Base-by-base conservation (phyloP, 768 basidiomycete species). In the Lactarius pseudohatsudake region DNA sequence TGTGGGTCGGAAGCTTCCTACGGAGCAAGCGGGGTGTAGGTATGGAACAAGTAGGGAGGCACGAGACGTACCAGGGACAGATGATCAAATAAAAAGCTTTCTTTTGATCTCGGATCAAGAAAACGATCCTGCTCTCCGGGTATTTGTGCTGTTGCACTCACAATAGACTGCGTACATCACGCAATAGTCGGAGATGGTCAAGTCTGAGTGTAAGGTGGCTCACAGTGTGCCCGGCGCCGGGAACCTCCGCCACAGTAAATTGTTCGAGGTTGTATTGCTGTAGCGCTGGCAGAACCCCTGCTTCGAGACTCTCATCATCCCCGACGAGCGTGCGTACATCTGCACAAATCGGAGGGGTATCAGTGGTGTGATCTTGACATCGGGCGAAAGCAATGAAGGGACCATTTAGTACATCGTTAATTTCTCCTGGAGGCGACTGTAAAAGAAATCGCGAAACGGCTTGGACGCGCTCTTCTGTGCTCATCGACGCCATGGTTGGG, bases 381-480 rank as follows among this genome's bases (percentile, higher is more conserved):
- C 20, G 30, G 56, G 34, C 4, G 32, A 22, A 36, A 10, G 13
- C n/a, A 32, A 26, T 43, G 20, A 47, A 40, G 26, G 34, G 66
- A 92, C 94, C 94, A 72, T 92, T 92, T 62, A 98, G 81, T 20
- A 97, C 95, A 79, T 98, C 96, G 76, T 96, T 97, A 70, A 98
- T 94, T 80, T 98, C 92, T 55, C 96, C 96, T 0, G 96, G 96
- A 30, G 96, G 96, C 1, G 93, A 88, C 75, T 97, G 96, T 0
- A 92, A 82, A 36, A 98, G 80, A 72, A 97, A 92, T 38, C 81
- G 81, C 30, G 91, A 87, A 28, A 90, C 95, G 9, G 84, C 83
- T 72, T 86, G 80, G 56, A 92, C 86, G 34, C 88, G 86, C 73
- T 89, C 86, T 61, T 80, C 77, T 59, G 80, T 75, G 69, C 85